These are phyloP conservation scores for Capsicum chinense DNA, from an alignment of 257 asterid genomes.

Conservation along the genomic window DNA sequence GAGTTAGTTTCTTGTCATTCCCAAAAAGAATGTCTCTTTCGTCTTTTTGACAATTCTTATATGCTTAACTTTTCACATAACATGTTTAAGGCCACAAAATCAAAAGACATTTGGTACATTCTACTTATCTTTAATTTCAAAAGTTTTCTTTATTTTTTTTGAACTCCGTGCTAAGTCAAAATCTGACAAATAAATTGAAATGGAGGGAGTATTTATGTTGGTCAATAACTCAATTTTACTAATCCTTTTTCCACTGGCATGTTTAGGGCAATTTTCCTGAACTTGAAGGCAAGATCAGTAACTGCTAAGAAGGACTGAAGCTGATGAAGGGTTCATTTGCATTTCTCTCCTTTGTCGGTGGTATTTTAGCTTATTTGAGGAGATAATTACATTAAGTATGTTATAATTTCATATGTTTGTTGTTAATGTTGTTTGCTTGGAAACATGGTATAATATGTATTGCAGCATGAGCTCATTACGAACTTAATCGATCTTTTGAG, in stretches of 20 bases:
- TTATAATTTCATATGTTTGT: background rate
- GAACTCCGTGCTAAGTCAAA: too few relatives aligned
- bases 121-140: too few relatives aligned
- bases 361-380: background rate
- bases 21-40: too few relatives aligned
- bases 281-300: constrained; percentile 46
- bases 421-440: background rate
- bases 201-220: background rate
- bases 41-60: too few relatives aligned
- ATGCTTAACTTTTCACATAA: too few relatives aligned
- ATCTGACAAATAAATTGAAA: too few relatives aligned
- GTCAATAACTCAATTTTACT: background rate
- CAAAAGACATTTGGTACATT: too few relatives aligned
- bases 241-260: background rate
- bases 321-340: constrained; percentile 5
- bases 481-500: background rate
- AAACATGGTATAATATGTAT: background rate
- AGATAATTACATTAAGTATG: background rate
- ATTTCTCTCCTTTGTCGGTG: background rate
- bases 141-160: too few relatives aligned
- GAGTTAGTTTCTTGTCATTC: background rate
- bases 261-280: constrained; percentile 45
- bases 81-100: too few relatives aligned
- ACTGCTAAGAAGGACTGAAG: constrained; percentile 35
- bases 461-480: background rate